These are phyloP conservation scores for Linnemannia schmuckeri DNA, from an alignment of 192 early-diverging fungal genomes.

Conservation along the genomic window DNA sequence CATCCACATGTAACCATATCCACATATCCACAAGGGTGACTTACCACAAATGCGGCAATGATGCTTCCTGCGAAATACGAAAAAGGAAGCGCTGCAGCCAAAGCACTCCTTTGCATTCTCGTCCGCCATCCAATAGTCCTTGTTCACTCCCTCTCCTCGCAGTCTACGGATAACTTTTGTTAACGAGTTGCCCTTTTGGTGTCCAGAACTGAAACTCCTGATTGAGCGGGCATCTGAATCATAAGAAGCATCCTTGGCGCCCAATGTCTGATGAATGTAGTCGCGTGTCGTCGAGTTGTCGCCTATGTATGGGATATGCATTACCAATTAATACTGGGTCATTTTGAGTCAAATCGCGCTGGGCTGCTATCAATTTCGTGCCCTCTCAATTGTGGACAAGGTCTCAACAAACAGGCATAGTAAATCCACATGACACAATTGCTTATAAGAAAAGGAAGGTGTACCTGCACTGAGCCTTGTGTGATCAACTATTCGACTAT, in stretches of 20 bases:
- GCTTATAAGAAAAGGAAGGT: too few species aligned
- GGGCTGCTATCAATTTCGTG: too few species aligned
- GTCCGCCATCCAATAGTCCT: slow-evolving; percentile 88
- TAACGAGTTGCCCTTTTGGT: slow-evolving; percentile 62
- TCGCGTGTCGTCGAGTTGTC: slow-evolving; percentile 37
- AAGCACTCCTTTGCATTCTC: slow-evolving; percentile 87
- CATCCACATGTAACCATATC: neutral
- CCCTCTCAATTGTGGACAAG: too few species aligned
- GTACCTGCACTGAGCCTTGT: slow-evolving; percentile 35
- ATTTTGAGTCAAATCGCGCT: neutral
- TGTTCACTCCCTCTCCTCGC: slow-evolving; percentile 66
- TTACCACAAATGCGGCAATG: slow-evolving; percentile 88
- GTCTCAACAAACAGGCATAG: neutral
- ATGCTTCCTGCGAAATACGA: slow-evolving; percentile 77
- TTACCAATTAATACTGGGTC: neutral
- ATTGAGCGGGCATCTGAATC: slow-evolving; percentile 63
- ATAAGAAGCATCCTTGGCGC: slow-evolving; percentile 29
- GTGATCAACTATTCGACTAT: slow-evolving; percentile 19
- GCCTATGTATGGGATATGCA: slow-evolving; percentile 7
- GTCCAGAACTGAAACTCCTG: slow-evolving; percentile 58
- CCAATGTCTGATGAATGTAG: slow-evolving; percentile 41
- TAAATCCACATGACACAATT: neutral
- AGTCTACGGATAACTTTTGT: slow-evolving; percentile 64
- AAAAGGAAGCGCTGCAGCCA: slow-evolving; percentile 83
- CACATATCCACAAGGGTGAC: slow-evolving; percentile 6